phyloP scores from a whole-genome alignment of 192 early-diverging fungal species.

The Entomortierella lignicola region DNA sequence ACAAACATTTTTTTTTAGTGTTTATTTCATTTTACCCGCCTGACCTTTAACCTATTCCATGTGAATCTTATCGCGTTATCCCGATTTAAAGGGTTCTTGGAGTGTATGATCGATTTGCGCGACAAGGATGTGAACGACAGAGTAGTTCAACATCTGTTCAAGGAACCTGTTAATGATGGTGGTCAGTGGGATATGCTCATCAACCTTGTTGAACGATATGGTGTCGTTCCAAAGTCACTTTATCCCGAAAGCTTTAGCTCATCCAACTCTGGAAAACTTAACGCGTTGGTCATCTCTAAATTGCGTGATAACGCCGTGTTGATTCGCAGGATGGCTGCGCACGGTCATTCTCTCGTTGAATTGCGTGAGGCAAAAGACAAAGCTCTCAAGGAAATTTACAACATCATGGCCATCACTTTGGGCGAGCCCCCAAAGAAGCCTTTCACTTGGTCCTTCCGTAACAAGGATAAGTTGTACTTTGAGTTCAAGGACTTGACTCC shows the following conservation, averaged over 20 bases:
- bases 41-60: neutral
- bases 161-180: slow-evolving; percentile 74
- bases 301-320: slow-evolving; percentile 75
- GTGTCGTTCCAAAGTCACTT: slow-evolving; percentile 73
- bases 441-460: slow-evolving; percentile 75
- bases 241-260: slow-evolving; percentile 77
- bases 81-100: slow-evolving; percentile 79
- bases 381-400: slow-evolving; percentile 76
- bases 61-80: neutral
- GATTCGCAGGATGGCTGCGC: slow-evolving; percentile 62
- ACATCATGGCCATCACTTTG: slow-evolving; percentile 75
- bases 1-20: neutral
- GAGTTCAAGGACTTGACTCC: slow-evolving; percentile 68
- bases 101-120: slow-evolving; percentile 75
- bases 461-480: slow-evolving; percentile 78
- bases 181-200: slow-evolving; percentile 88
- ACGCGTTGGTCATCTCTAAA: slow-evolving; percentile 70
- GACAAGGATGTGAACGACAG: slow-evolving; percentile 72
- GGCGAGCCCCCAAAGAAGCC: slow-evolving; percentile 74
- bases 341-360: slow-evolving; percentile 52
- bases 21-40: neutral
- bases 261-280: slow-evolving; percentile 68
- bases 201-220: slow-evolving; percentile 80
- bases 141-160: slow-evolving; percentile 76
- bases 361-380: slow-evolving; percentile 66